Conservation (phyloP, 2,329 filamentous ascomycete genomes). For the Neonectria sp. region DNA sequence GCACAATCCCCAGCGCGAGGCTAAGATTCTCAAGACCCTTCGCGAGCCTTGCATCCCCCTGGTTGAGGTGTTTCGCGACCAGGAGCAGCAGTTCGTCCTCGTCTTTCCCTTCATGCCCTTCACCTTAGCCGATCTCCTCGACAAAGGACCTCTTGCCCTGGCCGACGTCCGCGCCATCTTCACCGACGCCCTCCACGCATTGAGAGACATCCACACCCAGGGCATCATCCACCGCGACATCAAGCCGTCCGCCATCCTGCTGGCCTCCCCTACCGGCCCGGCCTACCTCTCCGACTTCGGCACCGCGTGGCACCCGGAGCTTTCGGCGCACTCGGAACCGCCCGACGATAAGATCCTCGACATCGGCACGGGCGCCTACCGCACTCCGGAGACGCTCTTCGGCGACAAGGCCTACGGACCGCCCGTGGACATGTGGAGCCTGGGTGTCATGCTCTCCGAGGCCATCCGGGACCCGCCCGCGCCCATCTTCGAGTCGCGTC, state of each 20-base stretch:
- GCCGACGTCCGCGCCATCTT: slow-evolving; percentile 63
- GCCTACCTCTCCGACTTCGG: slow-evolving; percentile 93
- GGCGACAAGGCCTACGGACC: slow-evolving; percentile 81
- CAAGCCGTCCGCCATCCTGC: slow-evolving; percentile 91
- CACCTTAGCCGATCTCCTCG: slow-evolving; percentile 79
- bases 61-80: slow-evolving; percentile 80
- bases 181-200: slow-evolving; percentile 77
- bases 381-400: slow-evolving; percentile 92
- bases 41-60: slow-evolving; percentile 75
- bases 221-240: slow-evolving; percentile 94
- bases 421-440: slow-evolving; percentile 89
- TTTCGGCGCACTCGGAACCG: slow-evolving; percentile 74
- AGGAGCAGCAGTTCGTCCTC: slow-evolving; percentile 80
- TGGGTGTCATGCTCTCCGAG: slow-evolving; percentile 88
- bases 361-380: slow-evolving; percentile 92
- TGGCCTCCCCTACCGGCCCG: slow-evolving; percentile 77
- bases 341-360: slow-evolving; percentile 85
- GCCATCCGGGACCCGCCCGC: slow-evolving; percentile 67
- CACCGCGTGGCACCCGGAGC: slow-evolving; percentile 83
- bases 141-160: slow-evolving; percentile 55
- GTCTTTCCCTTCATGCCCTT: slow-evolving; percentile 88
- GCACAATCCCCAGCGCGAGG: slow-evolving; percentile 87
- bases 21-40: slow-evolving; percentile 77
- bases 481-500: slow-evolving; percentile 87
- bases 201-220: slow-evolving; percentile 78